These are phyloP conservation scores for Beauveria varroae DNA, from an alignment of 2,329 filamentous ascomycete species.

Conservation along the genomic window DNA sequence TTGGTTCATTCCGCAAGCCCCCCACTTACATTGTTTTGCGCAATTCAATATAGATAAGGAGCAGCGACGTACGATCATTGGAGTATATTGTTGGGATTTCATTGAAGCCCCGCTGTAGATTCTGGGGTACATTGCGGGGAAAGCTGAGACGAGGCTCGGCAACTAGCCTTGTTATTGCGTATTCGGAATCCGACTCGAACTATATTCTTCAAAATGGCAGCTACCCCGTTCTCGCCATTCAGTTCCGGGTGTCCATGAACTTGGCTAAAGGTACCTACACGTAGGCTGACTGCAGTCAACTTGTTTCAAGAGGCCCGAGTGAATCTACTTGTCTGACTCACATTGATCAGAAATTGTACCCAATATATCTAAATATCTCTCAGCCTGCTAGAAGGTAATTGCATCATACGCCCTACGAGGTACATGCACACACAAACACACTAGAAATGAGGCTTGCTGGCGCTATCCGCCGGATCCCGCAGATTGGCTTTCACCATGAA, in stretches of 20 bases:
- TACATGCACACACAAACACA: background rate
- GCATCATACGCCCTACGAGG: constrained; percentile 3
- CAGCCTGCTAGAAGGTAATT: background rate
- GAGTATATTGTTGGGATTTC: background rate
- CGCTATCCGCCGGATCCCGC: background rate
- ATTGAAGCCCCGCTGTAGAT: background rate
- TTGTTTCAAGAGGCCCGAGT: no score
- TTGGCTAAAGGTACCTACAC: no score
- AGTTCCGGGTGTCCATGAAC: no score
- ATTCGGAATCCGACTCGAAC: background rate
- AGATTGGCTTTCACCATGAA: constrained; percentile 2
- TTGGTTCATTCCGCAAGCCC: background rate
- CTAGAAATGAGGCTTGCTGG: background rate
- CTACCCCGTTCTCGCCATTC: background rate
- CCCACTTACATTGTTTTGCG: background rate
- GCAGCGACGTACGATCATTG: no score
- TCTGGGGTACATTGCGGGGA: background rate
- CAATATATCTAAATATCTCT: background rate
- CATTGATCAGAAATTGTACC: no score
- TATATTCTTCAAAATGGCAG: background rate
- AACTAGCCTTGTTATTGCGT: background rate
- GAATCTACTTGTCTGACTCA: no score
- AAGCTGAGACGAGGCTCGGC: background rate
- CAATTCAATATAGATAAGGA: no score
- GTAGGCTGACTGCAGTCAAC: no score